Evolutionary conservation across 2,329 filamentous ascomycete species (phyloP), one percentile per base, ranked within the genome.

Genomic region (Xylaria sp.): DNA sequence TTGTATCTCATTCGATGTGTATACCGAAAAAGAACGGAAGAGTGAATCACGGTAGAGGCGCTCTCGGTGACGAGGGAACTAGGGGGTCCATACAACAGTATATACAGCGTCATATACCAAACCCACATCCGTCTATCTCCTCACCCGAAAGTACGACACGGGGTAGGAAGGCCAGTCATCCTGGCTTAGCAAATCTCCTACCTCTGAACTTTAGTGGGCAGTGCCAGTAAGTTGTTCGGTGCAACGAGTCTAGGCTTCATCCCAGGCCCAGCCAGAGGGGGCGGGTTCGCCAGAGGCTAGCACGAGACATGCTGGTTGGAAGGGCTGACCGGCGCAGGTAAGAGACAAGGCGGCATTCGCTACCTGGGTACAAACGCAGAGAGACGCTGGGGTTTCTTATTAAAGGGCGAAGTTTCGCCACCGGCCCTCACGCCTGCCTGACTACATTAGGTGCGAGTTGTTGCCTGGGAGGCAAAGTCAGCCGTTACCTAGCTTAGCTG

Each of bases 21-120:
- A 46, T 31, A 58, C 38, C 50, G 49, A 58, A 42, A n/a, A 46
- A 17, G 43, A 50, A 21, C 28, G 21, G 25, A 40, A 52, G 17
- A 28, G 17, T 25, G 9, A n/a, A 23, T 28, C n/a, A 38, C 4
- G 35, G 12, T 25, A 45, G 49, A 25, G 37, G 2, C 19, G 43
- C 28, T 54, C 15, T 62, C 50, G 49, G 54, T 57, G 56, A 53
- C 49, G 17, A 17, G 9, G 2, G 17, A 43, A 11, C 42, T 42
- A 35, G 25, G 35, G 43, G 19, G 14, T 12, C 1, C 15, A 31
- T 50, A 28, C 33, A 47, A 53, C 53, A 47, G 40, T 42, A n/a
- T 35, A 19, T 33, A 46, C 7, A 14, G n/a, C 25, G 4, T 11
- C 28, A 47, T 23, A 57, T 42, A 57, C 59, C 59, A 25, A 52